These are phyloP conservation scores for Rhynchospora tenuis DNA, from an alignment of 176 grass and related monocot species.

Conservation along the genomic window DNA sequence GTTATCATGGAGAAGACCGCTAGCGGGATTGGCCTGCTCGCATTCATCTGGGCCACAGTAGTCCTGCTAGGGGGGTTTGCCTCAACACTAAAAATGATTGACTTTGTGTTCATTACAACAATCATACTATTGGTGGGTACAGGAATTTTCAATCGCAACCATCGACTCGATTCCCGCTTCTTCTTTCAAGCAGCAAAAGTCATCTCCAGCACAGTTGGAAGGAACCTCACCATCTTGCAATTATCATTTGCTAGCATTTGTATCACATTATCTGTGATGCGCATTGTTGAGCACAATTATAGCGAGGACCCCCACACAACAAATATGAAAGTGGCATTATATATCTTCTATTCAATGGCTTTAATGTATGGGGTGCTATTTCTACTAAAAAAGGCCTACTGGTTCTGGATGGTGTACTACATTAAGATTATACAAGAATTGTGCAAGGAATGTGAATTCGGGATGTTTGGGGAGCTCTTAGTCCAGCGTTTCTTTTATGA, in stretches of 20 bases:
- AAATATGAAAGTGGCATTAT: background rate
- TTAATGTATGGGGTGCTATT: background rate
- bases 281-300: background rate
- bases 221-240: background rate
- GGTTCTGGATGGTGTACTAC: background rate
- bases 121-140: background rate
- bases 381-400: background rate
- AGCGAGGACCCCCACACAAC: background rate
- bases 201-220: background rate
- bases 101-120: background rate
- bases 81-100: background rate
- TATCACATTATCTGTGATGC: background rate
- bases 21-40: background rate
- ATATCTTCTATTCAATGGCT: background rate
- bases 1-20: background rate
- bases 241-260: background rate
- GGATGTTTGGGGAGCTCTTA: background rate
- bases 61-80: constrained; percentile 20
- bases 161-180: background rate
- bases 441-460: background rate
- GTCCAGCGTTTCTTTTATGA: background rate
- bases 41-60: constrained; percentile 18
- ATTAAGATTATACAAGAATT: background rate
- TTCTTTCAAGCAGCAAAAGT: background rate
- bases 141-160: background rate